Evolutionary conservation across 495 filamentous ascomycete species (phyloP).

Genomic region (Neurospora sp.): DNA sequence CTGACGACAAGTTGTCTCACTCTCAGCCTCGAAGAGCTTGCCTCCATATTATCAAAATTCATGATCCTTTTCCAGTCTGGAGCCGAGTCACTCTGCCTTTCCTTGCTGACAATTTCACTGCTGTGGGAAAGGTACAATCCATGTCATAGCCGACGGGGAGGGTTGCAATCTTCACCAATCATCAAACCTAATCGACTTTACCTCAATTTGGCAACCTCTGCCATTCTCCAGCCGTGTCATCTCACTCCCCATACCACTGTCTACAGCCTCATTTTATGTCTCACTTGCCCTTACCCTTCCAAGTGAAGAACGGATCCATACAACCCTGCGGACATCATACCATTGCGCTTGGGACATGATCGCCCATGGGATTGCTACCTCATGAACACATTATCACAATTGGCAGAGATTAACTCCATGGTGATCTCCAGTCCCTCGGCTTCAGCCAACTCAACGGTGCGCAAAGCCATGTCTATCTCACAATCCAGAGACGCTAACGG

Average conservation of each 20-base stretch:
- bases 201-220: neutral
- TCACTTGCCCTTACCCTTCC: neutral
- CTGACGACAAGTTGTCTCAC: neutral
- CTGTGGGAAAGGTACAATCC: neutral
- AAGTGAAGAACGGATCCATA: neutral
- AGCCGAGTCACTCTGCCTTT: neutral
- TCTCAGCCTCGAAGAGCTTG: neutral
- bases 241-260: neutral
- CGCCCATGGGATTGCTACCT: neutral
- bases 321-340: neutral
- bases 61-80: neutral
- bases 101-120: neutral
- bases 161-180: neutral
- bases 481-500: neutral
- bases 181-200: neutral
- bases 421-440: neutral
- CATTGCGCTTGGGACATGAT: neutral
- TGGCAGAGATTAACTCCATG: neutral
- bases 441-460: neutral
- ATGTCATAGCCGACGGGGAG: neutral
- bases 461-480: neutral
- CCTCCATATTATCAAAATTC: neutral
- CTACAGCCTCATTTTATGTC: neutral
- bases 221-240: neutral
- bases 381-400: neutral